These are phyloP conservation scores for Aegle marmelos DNA, from an alignment of 345 rosid genomes.

Conservation along the genomic window DNA sequence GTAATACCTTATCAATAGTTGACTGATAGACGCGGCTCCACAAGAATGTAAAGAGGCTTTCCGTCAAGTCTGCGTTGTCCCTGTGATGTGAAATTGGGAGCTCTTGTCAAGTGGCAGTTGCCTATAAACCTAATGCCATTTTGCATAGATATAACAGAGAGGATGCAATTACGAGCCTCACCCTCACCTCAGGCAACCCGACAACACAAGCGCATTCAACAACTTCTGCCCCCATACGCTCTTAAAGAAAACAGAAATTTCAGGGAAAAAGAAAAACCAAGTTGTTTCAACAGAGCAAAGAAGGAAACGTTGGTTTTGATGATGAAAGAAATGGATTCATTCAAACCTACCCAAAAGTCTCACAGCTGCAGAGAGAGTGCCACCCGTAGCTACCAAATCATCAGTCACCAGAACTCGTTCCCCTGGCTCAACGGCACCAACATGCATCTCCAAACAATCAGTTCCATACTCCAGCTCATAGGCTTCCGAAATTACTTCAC, in stretches of 20 bases:
- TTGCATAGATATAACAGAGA: not conserved
- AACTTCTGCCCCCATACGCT: slow-evolving; percentile 80
- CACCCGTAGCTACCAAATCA: slow-evolving; percentile 94
- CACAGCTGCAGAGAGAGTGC: slow-evolving; percentile 87
- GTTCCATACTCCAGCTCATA: slow-evolving; percentile 88
- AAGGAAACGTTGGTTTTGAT: not conserved
- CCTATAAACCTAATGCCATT: not conserved
- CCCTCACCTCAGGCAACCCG: slow-evolving; percentile 79
- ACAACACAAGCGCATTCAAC: slow-evolving; percentile 88
- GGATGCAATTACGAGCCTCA: slow-evolving; percentile 16
- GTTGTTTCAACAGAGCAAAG: not conserved
- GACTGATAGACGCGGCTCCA: slow-evolving; percentile 59
- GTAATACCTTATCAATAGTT: slow-evolving; percentile 27
- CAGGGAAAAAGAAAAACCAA: not conserved
- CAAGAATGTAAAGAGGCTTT: slow-evolving; percentile 75
- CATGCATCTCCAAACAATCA: slow-evolving; percentile 84
- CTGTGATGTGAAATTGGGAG: slow-evolving; percentile 26
- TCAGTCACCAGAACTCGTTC: slow-evolving; percentile 75
- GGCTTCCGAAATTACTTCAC: slow-evolving; percentile 65
- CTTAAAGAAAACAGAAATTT: slow-evolving; percentile 24
- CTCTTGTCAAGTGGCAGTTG: not conserved
- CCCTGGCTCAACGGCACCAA: slow-evolving; percentile 62
- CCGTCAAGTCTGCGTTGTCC: slow-evolving; percentile 69
- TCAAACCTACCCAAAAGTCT: slow-evolving; percentile 61
- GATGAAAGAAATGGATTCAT: not conserved